Evolutionary conservation across 2,329 filamentous ascomycete genomes (phyloP), one percentile per base, ranked within the genome.

Genomic region (Nannizzia gypsea): DNA sequence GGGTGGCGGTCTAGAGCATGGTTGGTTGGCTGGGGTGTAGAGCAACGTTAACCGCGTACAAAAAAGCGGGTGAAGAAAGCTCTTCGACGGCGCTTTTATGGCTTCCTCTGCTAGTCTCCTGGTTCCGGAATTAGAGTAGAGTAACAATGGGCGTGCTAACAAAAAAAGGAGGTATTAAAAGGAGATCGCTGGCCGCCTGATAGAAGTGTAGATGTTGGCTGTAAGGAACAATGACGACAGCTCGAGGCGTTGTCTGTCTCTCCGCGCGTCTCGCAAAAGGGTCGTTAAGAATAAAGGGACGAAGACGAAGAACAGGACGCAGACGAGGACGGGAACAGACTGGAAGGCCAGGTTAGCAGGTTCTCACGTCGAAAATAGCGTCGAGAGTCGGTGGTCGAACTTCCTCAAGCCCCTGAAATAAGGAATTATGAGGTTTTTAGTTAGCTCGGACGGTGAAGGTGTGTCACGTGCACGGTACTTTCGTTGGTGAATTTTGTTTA

Each of bases 351-450:
- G 22, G 5, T 50, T 50, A 50, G 44, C 44, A 50, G 20, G 22
- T 50, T 50, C 44, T 22, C 44, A 26, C 22, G 22, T 50, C 44
- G 13, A 22, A 50, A 50, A 15, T 54, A 54, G 50, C 50, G 50
- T 54, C 20, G n/a, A 28, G 26, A 17, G n/a, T 34, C 24, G 50
- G 13, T 54, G 38, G 15, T 54, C 50, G 26, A 26, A 26, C n/a
- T 54, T 42, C 38, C 13, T 54, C 50, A 54, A 54, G 50, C 50
- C 50, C 50, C 44, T 26, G 26, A 54, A 54, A 54, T 31, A 54
- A 54, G 50, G 50, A 54, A 54, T 54, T 54, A 54, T 34, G 26
- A 54, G 15, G 50, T 17, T 17, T 15, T 26, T 54, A 22, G 28
- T n/a, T 24, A n/a, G n/a, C n/a, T n/a, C n/a, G n/a, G n/a, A n/a